phyloP scores from a whole-genome alignment of 768 basidiomycete genomes.

The Kockovaella imperatae region DNA sequence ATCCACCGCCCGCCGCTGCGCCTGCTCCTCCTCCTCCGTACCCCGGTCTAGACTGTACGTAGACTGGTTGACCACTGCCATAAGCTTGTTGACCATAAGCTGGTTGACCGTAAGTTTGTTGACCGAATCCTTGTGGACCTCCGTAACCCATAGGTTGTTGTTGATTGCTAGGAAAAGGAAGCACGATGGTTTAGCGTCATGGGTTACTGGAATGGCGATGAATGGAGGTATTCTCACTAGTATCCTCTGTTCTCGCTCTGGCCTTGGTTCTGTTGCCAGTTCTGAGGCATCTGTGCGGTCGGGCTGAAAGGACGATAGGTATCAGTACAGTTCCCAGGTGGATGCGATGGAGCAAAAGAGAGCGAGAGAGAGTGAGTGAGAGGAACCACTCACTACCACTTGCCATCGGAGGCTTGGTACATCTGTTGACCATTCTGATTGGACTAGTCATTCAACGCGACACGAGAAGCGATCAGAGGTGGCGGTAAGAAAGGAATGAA shows the following conservation, averaged over 20 bases:
- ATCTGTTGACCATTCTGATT: no score
- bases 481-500: no score
- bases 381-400: slow-evolving; percentile 21
- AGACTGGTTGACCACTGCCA: slow-evolving; percentile 8
- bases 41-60: slow-evolving; percentile 9
- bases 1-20: slow-evolving; percentile 8
- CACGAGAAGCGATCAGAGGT: no score
- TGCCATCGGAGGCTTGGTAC: slow-evolving; percentile 32
- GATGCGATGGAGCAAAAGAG: background rate
- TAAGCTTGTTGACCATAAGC: slow-evolving; percentile 5
- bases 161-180: slow-evolving; percentile 5
- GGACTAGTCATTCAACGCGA: no score
- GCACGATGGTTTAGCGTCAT: no score
- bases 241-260: background rate
- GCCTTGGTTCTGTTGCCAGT: slow-evolving; percentile 4
- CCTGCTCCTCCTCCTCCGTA: slow-evolving; percentile 1
- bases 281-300: slow-evolving; percentile 11
- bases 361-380: no score
- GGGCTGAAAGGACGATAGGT: background rate
- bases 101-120: slow-evolving; percentile 1
- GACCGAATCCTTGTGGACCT: background rate
- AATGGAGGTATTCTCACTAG: background rate
- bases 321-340: slow-evolving; percentile 5
- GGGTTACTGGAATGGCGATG: no score
- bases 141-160: slow-evolving; percentile 10